Conservation (phyloP, 306 rosid species). For the Lotus japonicus region DNA sequence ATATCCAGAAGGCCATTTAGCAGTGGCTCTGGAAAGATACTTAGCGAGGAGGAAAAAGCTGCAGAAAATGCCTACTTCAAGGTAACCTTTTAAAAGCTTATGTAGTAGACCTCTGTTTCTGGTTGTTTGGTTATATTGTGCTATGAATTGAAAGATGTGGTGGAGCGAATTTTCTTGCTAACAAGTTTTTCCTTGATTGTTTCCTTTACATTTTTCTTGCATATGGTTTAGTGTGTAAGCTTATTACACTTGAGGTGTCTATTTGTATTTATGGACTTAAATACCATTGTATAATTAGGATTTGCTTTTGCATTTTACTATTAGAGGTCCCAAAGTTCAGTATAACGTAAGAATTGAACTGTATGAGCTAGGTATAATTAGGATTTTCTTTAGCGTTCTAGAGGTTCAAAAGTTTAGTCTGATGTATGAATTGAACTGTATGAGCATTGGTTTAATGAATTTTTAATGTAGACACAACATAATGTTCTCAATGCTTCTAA, state of each 20-base stretch:
- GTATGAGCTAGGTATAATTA: background rate
- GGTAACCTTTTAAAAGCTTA: constrained; percentile 32
- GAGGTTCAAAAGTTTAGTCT: background rate
- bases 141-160: background rate
- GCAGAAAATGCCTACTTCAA: constrained; percentile 73
- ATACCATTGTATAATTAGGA: background rate
- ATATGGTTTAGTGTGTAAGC: background rate
- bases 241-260: background rate
- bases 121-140: background rate
- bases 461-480: background rate
- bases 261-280: background rate
- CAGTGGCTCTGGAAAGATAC: constrained; percentile 69
- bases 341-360: background rate
- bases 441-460: background rate
- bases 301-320: constrained; percentile 4
- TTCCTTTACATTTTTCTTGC: background rate
- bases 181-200: background rate
- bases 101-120: background rate
- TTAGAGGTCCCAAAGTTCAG: background rate
- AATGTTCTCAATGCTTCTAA: background rate
- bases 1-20: constrained; percentile 64
- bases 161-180: background rate
- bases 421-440: background rate
- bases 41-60: constrained; percentile 83
- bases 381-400: background rate